Evolutionary conservation across 2,329 filamentous ascomycete genomes (phyloP).

Genomic region (Colletotrichum plurivorum): DNA sequence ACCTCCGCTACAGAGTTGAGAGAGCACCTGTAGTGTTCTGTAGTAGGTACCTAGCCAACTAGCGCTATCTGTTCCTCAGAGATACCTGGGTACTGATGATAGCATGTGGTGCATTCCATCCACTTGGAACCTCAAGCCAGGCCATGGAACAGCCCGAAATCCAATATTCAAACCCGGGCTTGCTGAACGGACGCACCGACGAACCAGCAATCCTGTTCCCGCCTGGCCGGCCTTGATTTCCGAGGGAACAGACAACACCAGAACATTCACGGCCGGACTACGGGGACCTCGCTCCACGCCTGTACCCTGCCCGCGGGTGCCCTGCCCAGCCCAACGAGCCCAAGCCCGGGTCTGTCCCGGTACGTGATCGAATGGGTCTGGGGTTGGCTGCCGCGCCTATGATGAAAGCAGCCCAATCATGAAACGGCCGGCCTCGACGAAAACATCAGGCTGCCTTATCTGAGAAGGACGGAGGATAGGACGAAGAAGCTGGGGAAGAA

Average conservation of each 20-base stretch:
- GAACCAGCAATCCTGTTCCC: neutral
- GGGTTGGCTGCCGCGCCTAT: slow-evolving; percentile 28
- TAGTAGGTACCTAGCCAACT: too few species aligned
- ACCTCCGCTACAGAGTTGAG: too few species aligned
- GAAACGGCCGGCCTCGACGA: slow-evolving; percentile 21
- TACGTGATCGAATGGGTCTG: slow-evolving; percentile 19
- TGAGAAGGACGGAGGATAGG: neutral
- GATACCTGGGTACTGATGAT: too few species aligned
- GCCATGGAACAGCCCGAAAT: too few species aligned
- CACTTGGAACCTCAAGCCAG: too few species aligned
- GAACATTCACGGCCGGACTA: too few species aligned
- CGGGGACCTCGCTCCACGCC: slow-evolving; percentile 6
- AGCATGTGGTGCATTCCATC: too few species aligned
- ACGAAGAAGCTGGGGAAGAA: neutral
- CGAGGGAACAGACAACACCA: neutral
- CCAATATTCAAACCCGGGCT: too few species aligned
- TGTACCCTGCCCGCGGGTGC: neutral
- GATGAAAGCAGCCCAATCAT: slow-evolving; percentile 26
- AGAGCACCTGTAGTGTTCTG: too few species aligned
- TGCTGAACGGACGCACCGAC: neutral
- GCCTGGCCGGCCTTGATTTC: slow-evolving; percentile 11
- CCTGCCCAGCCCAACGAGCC: slow-evolving; percentile 20
- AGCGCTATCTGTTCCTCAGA: too few species aligned
- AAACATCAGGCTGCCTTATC: slow-evolving; percentile 23
- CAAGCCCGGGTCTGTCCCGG: slow-evolving; percentile 31